Conservation (phyloP, 495 filamentous ascomycete genomes). For the Evernia prunastri region DNA sequence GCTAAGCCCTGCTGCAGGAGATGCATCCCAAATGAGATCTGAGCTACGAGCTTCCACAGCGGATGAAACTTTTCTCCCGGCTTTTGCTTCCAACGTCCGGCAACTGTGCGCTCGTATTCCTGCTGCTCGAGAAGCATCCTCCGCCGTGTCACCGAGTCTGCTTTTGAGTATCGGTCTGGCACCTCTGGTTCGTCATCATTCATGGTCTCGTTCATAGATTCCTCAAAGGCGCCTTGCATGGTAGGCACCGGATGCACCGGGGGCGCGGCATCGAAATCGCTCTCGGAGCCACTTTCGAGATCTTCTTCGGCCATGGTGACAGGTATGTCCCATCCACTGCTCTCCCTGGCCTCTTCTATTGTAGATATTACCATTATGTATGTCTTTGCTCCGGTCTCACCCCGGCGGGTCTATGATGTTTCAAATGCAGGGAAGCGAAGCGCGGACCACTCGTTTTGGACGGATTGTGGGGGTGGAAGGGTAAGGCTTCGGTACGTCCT, state of each 20-base stretch:
- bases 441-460: slow-evolving; percentile 12
- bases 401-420: slow-evolving; percentile 11
- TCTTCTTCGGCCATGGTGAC: slow-evolving; percentile 28
- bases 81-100: slow-evolving; percentile 66
- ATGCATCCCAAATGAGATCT: slow-evolving; percentile 91
- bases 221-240: slow-evolving; percentile 89
- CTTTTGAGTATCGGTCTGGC: slow-evolving; percentile 44
- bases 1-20: slow-evolving; percentile 78
- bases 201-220: slow-evolving; percentile 71
- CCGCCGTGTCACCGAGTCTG: slow-evolving; percentile 61
- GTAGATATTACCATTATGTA: slow-evolving; percentile 26
- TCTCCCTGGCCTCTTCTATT: slow-evolving; percentile 22
- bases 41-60: slow-evolving; percentile 81
- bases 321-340: slow-evolving; percentile 25
- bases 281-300: slow-evolving; percentile 26
- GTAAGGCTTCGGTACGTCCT: neutral
- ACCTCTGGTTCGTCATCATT: slow-evolving; percentile 40
- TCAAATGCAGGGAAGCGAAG: slow-evolving; percentile 16
- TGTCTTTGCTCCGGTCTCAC: slow-evolving; percentile 11
- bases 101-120: slow-evolving; percentile 57
- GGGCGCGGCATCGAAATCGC: slow-evolving; percentile 33
- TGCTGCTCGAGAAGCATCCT: slow-evolving; percentile 60
- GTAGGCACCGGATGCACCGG: slow-evolving; percentile 72
- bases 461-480: slow-evolving; percentile 2
- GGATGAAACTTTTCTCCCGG: slow-evolving; percentile 69